These are phyloP conservation scores for Fusarium sp. DNA, from an alignment of 2,329 filamentous ascomycete genomes.

Conservation along the genomic window DNA sequence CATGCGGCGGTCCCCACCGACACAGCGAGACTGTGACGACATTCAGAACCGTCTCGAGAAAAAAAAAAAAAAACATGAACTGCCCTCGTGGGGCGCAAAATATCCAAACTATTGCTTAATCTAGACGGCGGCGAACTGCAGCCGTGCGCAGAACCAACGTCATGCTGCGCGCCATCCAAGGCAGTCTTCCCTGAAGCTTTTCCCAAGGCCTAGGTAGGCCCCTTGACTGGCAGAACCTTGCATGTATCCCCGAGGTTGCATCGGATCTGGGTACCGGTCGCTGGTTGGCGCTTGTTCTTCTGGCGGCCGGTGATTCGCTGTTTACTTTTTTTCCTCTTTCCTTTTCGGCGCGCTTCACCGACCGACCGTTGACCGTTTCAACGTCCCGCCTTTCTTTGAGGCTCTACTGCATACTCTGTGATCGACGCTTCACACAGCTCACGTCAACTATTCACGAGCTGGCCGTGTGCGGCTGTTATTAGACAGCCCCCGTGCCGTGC, in stretches of 20 bases:
- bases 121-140: constrained; percentile 17
- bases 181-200: background rate
- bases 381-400: constrained; percentile 20
- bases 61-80: background rate
- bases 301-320: constrained; percentile 24
- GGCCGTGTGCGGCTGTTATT: constrained; percentile 47
- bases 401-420: background rate
- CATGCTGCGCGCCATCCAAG: constrained; percentile 29
- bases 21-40: constrained; percentile 21
- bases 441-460: constrained; percentile 12
- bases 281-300: constrained; percentile 12
- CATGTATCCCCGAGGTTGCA: constrained; percentile 17
- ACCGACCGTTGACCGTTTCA: constrained; percentile 15
- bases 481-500: constrained; percentile 44
- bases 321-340: constrained; percentile 3
- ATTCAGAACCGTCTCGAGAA: constrained; percentile 10
- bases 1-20: constrained; percentile 18
- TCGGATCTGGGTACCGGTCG: constrained; percentile 25
- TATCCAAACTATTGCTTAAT: constrained; percentile 17
- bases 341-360: background rate
- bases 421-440: constrained; percentile 18
- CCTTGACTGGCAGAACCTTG: constrained; percentile 13
- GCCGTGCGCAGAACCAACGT: constrained; percentile 29
- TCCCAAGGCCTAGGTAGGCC: constrained; percentile 12
- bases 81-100: background rate